Evolutionary conservation across 2,329 filamentous ascomycete genomes (phyloP).

Genomic region (Diplodia mutila): DNA sequence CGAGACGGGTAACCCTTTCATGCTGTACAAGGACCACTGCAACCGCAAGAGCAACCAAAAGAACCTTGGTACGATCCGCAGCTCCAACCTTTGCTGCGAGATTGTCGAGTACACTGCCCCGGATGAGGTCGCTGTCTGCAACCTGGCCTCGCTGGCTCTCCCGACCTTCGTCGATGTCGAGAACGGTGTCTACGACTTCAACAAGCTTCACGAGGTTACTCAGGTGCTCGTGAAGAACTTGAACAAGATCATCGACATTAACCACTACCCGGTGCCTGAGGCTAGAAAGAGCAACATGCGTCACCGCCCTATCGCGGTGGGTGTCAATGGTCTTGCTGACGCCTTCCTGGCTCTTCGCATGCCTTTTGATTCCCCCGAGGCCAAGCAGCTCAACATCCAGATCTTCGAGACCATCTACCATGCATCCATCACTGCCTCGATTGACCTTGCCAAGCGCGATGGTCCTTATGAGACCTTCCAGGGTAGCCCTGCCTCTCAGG

Average conservation of each 20-base stretch:
- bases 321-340: slow-evolving; percentile 97
- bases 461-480: slow-evolving; percentile 89
- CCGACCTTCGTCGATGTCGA: slow-evolving; percentile 88
- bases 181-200: slow-evolving; percentile 86
- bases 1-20: slow-evolving; percentile 98
- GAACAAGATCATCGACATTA: slow-evolving; percentile 98
- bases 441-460: slow-evolving; percentile 79
- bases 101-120: slow-evolving; percentile 97
- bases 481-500: slow-evolving; percentile 91
- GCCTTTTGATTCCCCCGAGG: slow-evolving; percentile 95
- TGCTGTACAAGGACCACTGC: slow-evolving; percentile 98
- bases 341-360: slow-evolving; percentile 95
- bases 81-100: slow-evolving; percentile 98
- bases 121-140: slow-evolving; percentile 98
- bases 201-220: slow-evolving; percentile 92
- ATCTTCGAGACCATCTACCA: slow-evolving; percentile 99
- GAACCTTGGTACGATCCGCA: slow-evolving; percentile 97
- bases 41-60: slow-evolving; percentile 99
- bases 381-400: slow-evolving; percentile 91
- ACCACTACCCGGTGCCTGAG: slow-evolving; percentile 96
- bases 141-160: slow-evolving; percentile 90
- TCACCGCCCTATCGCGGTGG: slow-evolving; percentile 92
- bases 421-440: slow-evolving; percentile 85
- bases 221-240: slow-evolving; percentile 92
- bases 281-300: slow-evolving; percentile 96